Percentiles rank a stretch among this genome's conserved stretches.
These are phyloP conservation scores for Herpetomonas samuelpessoai DNA, from an alignment of 208 protist species.

Conservation along the genomic window DNA sequence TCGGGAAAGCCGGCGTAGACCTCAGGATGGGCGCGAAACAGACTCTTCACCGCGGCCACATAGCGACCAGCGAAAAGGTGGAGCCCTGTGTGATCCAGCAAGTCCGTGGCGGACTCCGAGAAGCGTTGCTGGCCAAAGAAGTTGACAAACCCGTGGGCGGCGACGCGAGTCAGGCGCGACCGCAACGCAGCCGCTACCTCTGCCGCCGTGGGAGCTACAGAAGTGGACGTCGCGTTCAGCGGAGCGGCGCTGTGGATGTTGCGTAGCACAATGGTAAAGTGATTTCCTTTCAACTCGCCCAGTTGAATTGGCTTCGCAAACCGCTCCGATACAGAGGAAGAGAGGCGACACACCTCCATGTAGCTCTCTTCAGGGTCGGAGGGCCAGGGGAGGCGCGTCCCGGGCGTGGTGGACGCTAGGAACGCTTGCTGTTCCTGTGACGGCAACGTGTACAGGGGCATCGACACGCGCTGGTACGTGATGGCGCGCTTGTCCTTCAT, in stretches of 20 bases:
- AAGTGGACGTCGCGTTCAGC: background rate
- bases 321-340: background rate
- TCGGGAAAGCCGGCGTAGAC: slow-evolving; percentile 64
- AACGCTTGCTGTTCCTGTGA: background rate
- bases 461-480: slow-evolving; percentile 84
- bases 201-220: no score
- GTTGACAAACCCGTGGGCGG: slow-evolving; percentile 88
- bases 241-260: slow-evolving; percentile 18
- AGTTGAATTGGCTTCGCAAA: background rate
- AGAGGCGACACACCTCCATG: slow-evolving; percentile 12
- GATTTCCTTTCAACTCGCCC: slow-evolving; percentile 38
- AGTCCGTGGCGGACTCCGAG: slow-evolving; percentile 41
- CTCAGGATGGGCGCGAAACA: slow-evolving; percentile 35
- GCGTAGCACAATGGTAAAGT: slow-evolving; percentile 65
- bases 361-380: slow-evolving; percentile 37
- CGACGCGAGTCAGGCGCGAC: slow-evolving; percentile 28
- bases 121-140: slow-evolving; percentile 96
- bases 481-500: slow-evolving; percentile 93
- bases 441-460: slow-evolving; percentile 17
- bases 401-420: background rate
- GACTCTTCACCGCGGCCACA: slow-evolving; percentile 45
- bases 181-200: slow-evolving; percentile 16
- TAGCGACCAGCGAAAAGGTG: slow-evolving; percentile 57
- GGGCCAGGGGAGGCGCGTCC: slow-evolving; percentile 23
- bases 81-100: slow-evolving; percentile 69